Conservation (phyloP, 2,329 filamentous ascomycete genomes). For the Sarocladium brachiariae region DNA sequence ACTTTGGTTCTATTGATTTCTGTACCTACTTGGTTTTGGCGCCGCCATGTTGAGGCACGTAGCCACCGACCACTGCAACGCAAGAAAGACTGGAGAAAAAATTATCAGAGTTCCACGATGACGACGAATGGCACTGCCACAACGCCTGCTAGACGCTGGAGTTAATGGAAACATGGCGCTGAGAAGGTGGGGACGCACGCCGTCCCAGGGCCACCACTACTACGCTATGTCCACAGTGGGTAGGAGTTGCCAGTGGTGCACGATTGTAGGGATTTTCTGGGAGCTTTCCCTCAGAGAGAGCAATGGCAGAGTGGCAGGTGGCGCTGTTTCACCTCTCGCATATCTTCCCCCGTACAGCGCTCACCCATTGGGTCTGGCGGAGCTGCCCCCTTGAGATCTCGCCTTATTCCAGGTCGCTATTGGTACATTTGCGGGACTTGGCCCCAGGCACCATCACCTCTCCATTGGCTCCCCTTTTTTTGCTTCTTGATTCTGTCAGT, state of each 20-base stretch:
- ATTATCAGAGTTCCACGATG: background rate
- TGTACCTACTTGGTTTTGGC: background rate
- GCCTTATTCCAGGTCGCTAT: too few species aligned
- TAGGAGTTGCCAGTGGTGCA: too few species aligned
- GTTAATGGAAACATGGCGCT: background rate
- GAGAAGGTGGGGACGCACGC: too few species aligned
- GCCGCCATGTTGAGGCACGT: background rate
- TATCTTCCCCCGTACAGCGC: background rate
- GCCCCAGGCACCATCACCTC: background rate
- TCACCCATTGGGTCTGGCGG: background rate
- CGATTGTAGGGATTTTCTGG: too few species aligned
- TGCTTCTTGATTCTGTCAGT: too few species aligned
- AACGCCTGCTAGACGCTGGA: background rate
- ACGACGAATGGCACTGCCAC: slow-evolving; percentile 8
- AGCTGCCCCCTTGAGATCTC: too few species aligned
- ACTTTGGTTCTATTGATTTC: background rate
- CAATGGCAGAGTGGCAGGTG: too few species aligned
- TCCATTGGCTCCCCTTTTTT: background rate
- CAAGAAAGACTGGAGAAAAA: background rate
- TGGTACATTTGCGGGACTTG: background rate
- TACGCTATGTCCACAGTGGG: too few species aligned
- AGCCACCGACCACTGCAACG: too few species aligned
- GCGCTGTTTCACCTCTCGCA: slow-evolving; percentile 5
- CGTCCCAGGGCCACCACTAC: too few species aligned
- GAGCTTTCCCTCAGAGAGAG: too few species aligned